Conservation (phyloP, 2,329 filamentous ascomycete species). For the Aspergillus phoenicis region DNA sequence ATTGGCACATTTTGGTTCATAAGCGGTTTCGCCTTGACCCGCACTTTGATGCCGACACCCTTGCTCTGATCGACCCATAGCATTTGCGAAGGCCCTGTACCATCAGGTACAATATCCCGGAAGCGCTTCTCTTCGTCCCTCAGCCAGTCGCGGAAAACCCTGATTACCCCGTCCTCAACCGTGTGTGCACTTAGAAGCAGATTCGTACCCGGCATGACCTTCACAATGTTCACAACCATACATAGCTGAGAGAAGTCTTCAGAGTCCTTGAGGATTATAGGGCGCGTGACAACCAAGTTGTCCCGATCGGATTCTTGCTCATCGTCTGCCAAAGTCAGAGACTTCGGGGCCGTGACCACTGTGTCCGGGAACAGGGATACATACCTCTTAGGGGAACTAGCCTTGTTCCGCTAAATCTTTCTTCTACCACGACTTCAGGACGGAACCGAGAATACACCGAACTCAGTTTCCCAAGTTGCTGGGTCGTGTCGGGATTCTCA, state of each 20-base stretch:
- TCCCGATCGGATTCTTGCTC: conserved; percentile 1
- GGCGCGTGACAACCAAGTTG: conserved; percentile 55
- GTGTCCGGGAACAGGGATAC: background rate
- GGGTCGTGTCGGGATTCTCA: conserved; percentile 32
- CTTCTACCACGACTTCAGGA: conserved; percentile 61
- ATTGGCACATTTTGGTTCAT: conserved; percentile 53
- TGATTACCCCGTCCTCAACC: conserved; percentile 67
- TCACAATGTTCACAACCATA: conserved; percentile 68
- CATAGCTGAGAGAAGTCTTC: conserved; percentile 77
- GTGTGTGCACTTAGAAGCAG: conserved; percentile 67
- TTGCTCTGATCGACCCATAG: conserved; percentile 69
- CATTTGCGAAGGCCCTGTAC: conserved; percentile 45
- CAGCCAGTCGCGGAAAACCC: conserved; percentile 75
- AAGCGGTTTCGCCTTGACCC: conserved; percentile 58
- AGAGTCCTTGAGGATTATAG: conserved; percentile 66
- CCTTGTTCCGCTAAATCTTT: conserved; percentile 9
- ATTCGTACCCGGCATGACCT: conserved; percentile 62
- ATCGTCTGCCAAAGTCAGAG: conserved; percentile 16
- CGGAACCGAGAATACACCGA: conserved; percentile 71
- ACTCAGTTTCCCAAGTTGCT: conserved; percentile 51
- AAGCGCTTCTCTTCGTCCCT: conserved; percentile 41
- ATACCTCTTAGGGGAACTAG: conserved; percentile 19
- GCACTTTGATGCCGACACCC: conserved; percentile 69
- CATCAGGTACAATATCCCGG: conserved; percentile 11
- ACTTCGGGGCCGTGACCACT: background rate